phyloP scores from a whole-genome alignment of 495 filamentous ascomycete species.

The Glonium stellatum region DNA sequence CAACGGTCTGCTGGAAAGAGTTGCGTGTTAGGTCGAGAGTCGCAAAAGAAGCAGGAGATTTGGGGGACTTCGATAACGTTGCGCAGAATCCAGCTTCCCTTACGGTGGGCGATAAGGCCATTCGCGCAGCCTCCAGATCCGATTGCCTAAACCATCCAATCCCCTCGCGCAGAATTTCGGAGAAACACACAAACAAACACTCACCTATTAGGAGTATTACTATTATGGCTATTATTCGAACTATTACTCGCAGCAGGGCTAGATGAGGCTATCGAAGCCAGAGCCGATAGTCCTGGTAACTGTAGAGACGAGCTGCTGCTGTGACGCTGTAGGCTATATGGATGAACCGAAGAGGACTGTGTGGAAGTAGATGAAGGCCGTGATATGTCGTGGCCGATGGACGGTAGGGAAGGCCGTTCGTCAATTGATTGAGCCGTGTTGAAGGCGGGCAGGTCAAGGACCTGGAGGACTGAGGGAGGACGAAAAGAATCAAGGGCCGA shows the following conservation, averaged over 20 bases:
- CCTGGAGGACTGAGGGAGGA: slow-evolving; percentile 24
- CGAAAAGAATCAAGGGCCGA: slow-evolving; percentile 27
- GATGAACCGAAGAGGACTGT: slow-evolving; percentile 34
- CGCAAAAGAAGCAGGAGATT: slow-evolving; percentile 34
- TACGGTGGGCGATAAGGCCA: slow-evolving; percentile 11
- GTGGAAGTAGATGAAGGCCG: slow-evolving; percentile 37
- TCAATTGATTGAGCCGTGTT: slow-evolving; percentile 25
- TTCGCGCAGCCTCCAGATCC: neutral
- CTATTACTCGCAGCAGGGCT: slow-evolving; percentile 50
- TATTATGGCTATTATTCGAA: neutral
- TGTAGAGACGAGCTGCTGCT: slow-evolving; percentile 41
- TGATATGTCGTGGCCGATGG: slow-evolving; percentile 33
- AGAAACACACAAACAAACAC: neutral
- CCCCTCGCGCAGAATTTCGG: neutral
- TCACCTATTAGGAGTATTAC: slow-evolving; percentile 3
- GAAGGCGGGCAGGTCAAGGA: slow-evolving; percentile 28
- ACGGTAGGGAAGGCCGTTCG: slow-evolving; percentile 25
- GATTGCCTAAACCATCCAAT: too few relatives aligned
- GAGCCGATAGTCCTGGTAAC: slow-evolving; percentile 54
- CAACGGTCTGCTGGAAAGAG: slow-evolving; percentile 34
- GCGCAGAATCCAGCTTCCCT: neutral
- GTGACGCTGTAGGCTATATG: slow-evolving; percentile 27
- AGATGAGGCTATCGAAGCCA: slow-evolving; percentile 57
- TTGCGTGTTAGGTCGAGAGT: slow-evolving; percentile 17
- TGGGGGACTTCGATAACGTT: slow-evolving; percentile 11